These are phyloP conservation scores for Microstroma glucosiphilum DNA, from an alignment of 1,284 basidiomycete species.

Conservation along the genomic window DNA sequence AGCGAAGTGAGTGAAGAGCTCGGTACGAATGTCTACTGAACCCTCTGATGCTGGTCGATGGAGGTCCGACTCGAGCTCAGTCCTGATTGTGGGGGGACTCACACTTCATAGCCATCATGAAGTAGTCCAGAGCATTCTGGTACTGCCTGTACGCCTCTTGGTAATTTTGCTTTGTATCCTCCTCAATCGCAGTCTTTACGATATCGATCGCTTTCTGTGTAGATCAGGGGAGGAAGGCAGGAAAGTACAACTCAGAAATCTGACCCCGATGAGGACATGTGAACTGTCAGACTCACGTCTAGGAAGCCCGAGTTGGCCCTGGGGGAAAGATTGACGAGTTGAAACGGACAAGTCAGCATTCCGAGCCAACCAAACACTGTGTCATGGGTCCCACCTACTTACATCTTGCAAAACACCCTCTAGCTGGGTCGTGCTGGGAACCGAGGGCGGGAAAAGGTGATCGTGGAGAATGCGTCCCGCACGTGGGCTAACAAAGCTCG, in stretches of 20 bases:
- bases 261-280: background rate
- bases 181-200: constrained; percentile 89
- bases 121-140: constrained; percentile 92
- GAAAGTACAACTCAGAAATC: background rate
- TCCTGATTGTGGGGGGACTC: constrained; percentile 46
- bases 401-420: too few species aligned
- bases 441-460: too few species aligned
- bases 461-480: too few species aligned
- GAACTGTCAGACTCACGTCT: constrained; percentile 19
- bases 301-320: constrained; percentile 45
- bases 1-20: too few species aligned
- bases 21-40: too few species aligned
- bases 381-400: too few species aligned
- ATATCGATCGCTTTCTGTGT: constrained; percentile 84
- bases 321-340: background rate
- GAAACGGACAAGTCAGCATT: too few species aligned
- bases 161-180: constrained; percentile 90
- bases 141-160: constrained; percentile 80
- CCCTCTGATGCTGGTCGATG: too few species aligned
- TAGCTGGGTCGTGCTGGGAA: too few species aligned
- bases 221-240: background rate
- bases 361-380: too few species aligned
- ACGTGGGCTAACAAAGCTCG: too few species aligned
- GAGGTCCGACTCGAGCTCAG: too few species aligned
- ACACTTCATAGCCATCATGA: constrained; percentile 80